phyloP scores from a whole-genome alignment of 176 grass and related monocot genomes.

The Typha latifolia region DNA sequence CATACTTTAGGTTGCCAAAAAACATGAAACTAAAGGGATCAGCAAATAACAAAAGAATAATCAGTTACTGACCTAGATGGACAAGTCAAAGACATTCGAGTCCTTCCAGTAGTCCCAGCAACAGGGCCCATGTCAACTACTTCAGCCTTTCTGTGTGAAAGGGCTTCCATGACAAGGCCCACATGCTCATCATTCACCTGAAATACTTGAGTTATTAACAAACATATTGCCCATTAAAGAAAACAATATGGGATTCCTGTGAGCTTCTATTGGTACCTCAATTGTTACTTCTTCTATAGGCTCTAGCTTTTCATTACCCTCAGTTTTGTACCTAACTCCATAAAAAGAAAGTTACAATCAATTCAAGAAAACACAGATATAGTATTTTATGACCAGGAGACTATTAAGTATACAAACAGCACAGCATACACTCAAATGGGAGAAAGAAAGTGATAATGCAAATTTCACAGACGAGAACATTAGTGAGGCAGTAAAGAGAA shows the following conservation, averaged over 20 bases:
- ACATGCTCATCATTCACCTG: conserved; percentile 97
- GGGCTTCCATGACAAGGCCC: conserved; percentile 83
- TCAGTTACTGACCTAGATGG: conserved; percentile 66
- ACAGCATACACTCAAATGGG: too few relatives aligned
- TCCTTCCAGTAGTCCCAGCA: conserved; percentile 65
- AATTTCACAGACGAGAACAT: too few relatives aligned
- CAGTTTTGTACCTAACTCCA: conserved; percentile 77
- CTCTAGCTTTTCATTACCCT: conserved; percentile 58
- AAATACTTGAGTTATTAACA: conserved; percentile 25
- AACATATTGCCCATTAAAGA: conserved; percentile 22
- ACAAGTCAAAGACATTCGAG: conserved; percentile 76
- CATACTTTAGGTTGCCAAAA: background rate
- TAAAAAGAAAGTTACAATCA: conserved; percentile 4
- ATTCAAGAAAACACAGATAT: background rate
- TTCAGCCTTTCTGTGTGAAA: conserved; percentile 82
- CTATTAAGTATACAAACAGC: too few relatives aligned
- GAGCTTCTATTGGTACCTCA: conserved; percentile 48
- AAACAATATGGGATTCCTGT: conserved; percentile 12
- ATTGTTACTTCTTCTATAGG: conserved; percentile 99
- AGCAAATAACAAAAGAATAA: conserved; percentile 8
- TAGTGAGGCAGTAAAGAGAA: too few relatives aligned
- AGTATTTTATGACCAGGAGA: background rate
- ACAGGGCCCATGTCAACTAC: conserved; percentile 95
- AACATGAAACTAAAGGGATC: background rate
- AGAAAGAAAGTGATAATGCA: too few relatives aligned